Evolutionary conservation across 1,139 yeast genomes (phyloP).

Genomic region (Eremothecium sinecaudum): DNA sequence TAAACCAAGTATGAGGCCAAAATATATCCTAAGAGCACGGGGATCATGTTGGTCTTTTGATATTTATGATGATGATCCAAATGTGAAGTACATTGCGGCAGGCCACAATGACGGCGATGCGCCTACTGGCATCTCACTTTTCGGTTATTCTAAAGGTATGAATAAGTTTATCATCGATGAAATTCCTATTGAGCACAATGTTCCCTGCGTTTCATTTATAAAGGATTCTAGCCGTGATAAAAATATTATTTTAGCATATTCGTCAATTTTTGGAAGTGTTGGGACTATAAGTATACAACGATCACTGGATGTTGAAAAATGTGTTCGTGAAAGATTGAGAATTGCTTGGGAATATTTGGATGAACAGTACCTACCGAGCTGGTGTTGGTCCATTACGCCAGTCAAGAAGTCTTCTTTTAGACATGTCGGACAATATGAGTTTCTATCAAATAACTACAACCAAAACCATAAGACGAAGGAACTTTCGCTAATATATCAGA

Average conservation of each 20-base stretch:
- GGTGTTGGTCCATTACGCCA: slow-evolving; percentile 3
- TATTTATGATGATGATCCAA: slow-evolving; percentile 8
- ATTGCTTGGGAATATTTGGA: slow-evolving; percentile 4
- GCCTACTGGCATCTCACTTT: slow-evolving; percentile 17
- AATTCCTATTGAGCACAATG: slow-evolving; percentile 4
- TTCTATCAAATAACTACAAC: slow-evolving; percentile 19
- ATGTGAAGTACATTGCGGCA: slow-evolving; percentile 14
- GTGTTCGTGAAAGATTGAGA: neutral
- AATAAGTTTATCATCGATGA: neutral
- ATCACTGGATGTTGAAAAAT: neutral
- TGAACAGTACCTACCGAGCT: slow-evolving; percentile 3
- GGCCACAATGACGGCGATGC: slow-evolving; percentile 17
- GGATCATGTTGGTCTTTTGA: slow-evolving; percentile 25
- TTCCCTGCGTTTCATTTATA: slow-evolving; percentile 2
- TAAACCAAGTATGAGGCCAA: slow-evolving; percentile 9
- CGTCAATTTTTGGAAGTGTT: slow-evolving; percentile 2
- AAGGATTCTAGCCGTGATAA: neutral
- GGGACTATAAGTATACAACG: slow-evolving; percentile 2
- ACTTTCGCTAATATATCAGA: slow-evolving; percentile 15
- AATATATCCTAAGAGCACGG: slow-evolving; percentile 10
- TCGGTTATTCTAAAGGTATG: slow-evolving; percentile 8
- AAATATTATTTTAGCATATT: slow-evolving; percentile 1
- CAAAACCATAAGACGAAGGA: slow-evolving; percentile 13
- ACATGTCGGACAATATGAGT: slow-evolving; percentile 17
- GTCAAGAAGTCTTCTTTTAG: slow-evolving; percentile 12